Base-by-base conservation (phyloP, 768 basidiomycete genomes). In the Russula compacta region DNA sequence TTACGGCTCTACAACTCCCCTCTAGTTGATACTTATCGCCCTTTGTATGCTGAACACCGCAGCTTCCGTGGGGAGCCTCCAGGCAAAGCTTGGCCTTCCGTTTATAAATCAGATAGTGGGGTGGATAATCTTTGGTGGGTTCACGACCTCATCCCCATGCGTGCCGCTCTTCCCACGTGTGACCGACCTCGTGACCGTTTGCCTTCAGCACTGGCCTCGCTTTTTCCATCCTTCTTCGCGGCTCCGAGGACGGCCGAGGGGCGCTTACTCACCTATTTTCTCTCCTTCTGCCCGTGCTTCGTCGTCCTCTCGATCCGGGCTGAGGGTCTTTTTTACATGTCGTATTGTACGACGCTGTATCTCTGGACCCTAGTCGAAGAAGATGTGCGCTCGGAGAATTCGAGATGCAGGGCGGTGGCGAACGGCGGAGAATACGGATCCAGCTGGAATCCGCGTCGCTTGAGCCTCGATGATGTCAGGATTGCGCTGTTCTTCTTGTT, bases 401-500 rank as follows among this genome's bases (percentile, higher is more conserved):
- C 15, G 42, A 42, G 9, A 33, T 53, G 14, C 32, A 21, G 6
- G 14, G 9, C 46, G 19, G 6, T 8, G 19, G 42, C 54, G 32
- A n/a, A 56, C 33, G 43, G 29, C 29, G 47, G 12, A 12, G 43
- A 39, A n/a, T 53, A 60, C 12, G 59, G 24, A 15, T 33, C 19
- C 2, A 55, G 56, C 17, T 71, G 71, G 58, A 66, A 69, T 7
- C 69, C 67, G 10, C 36, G 39, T 15, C 24, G 51, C 3, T 44
- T 66, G 19, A 60, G 58, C 2, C 71, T 72, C 40, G 85, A 86
- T 42, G 86, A 91, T 60, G 70, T 91, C 12, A 74, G 91, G 51
- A 83, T 88, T 56, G 89, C 86, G 0, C 64, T 92, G 21, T 89
- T 91, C 70, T 92, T 92, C 73, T 72, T 94, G 61, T 89, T 89